phyloP scores from a whole-genome alignment of 768 basidiomycete species.

The Pleurotus ostreatus region DNA sequence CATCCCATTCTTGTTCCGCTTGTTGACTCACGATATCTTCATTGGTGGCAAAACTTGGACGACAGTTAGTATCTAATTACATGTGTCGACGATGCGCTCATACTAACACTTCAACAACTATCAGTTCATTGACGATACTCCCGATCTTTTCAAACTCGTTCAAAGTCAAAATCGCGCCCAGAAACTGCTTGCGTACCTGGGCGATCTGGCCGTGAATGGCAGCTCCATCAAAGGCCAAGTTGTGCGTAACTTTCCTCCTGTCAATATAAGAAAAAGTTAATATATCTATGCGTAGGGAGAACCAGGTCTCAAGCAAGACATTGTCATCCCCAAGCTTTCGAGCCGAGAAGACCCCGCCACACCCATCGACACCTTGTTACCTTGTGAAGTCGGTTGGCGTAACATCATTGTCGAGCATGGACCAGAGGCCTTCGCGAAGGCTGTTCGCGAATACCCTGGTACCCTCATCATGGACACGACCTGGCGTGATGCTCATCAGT shows the following conservation, averaged over 20 bases:
- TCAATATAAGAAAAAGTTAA: background rate
- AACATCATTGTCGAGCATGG: conserved; percentile 98
- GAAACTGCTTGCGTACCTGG: conserved; percentile 94
- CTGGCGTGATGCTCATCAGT: conserved; percentile 99
- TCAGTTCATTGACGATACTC: conserved; percentile 98
- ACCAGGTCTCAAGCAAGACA: conserved; percentile 88
- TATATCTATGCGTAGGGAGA: conserved; percentile 57
- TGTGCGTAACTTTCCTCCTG: conserved; percentile 24
- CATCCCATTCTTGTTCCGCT: conserved; percentile 98
- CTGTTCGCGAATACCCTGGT: conserved; percentile 93
- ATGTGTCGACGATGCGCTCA: background rate
- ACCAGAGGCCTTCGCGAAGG: conserved; percentile 97
- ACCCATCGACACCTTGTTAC: conserved; percentile 72
- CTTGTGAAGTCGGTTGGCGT: conserved; percentile 92
- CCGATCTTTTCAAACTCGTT: conserved; percentile 98
- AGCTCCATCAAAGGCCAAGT: conserved; percentile 95
- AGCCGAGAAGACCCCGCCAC: conserved; percentile 75
- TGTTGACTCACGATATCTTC: conserved; percentile 95
- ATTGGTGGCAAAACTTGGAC: conserved; percentile 98
- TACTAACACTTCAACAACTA: background rate
- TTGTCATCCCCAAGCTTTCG: conserved; percentile 75
- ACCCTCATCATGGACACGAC: conserved; percentile 98
- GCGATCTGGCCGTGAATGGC: conserved; percentile 97
- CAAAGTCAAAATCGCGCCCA: conserved; percentile 98
- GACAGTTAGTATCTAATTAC: conserved; percentile 47